Evolutionary conservation across 2,329 filamentous ascomycete species (phyloP), one percentile per base, ranked within the genome.

Genomic region (Monosporascus sp.): DNA sequence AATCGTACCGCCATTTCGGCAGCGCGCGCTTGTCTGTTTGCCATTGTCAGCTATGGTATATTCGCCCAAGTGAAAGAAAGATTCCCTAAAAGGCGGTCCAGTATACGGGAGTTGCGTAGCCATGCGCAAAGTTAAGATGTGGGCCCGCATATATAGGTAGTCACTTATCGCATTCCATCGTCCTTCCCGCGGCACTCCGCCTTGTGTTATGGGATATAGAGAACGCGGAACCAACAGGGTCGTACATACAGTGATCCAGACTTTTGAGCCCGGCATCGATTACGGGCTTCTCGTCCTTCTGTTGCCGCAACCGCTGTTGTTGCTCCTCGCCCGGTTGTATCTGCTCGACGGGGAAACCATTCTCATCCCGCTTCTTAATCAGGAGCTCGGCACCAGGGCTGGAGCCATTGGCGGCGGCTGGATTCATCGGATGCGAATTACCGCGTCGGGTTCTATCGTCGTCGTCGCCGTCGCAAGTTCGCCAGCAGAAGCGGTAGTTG

Each of bases 1-100:
- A 74, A 57, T 77, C 76, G 75, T 97, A 96, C 64, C 94, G 87
- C 94, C 94, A 97, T 80, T 72, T 72, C 51, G 94, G 92, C 54
- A 99, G 83, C 61, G 85, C 85, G 69, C 85, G 83, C 66, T 88
- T 90, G 73, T 96, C 91, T 96, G 60, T 53, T 48, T 37, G 38
- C 48, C 20, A 46, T 20, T 8, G 45, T 48, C 56, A 43, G 51
- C 55, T 31, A 51, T 37, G 24, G 9, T 2, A 4, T 3, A 4
- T 35, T 35, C 1, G 3, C 27, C 3, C 31, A 35, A 35, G 31
- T 43, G 11, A 24, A 43, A 20, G 7, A 43, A 11, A 22, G 15
- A 11, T 11, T 43, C 20, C 20, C 18, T n/a, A n/a, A 31, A 27
- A 31, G 3, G 27, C 27, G 8, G 1, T 11, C 27, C 27, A 8